Percentiles rank a stretch among this genome's conserved stretches.
Evolutionary conservation across 2,329 filamentous ascomycete species (phyloP).

Genomic region (Penicillium digitatum): DNA sequence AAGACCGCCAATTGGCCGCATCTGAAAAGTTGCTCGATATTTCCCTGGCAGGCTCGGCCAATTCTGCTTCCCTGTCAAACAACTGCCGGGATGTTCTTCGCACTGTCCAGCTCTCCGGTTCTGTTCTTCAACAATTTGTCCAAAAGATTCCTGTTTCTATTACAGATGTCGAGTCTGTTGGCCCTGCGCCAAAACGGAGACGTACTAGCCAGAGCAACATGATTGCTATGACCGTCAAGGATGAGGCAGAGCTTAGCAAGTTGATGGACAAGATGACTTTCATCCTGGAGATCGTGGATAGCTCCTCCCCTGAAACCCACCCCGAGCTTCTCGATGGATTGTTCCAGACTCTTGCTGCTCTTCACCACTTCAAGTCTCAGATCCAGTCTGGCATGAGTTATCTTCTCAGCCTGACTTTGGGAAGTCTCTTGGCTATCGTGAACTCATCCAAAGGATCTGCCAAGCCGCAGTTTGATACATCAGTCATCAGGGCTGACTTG

Average conservation of each 20-base stretch:
- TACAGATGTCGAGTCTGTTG: conserved; percentile 64
- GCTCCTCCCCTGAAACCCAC: conserved; percentile 69
- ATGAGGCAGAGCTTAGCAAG: conserved; percentile 62
- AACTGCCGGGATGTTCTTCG: conserved; percentile 63
- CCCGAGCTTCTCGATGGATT: conserved; percentile 70
- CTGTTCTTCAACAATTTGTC: conserved; percentile 68
- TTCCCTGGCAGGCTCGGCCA: conserved; percentile 30
- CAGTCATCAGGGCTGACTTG: conserved; percentile 79
- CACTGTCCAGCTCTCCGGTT: conserved; percentile 67
- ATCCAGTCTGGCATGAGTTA: conserved; percentile 86
- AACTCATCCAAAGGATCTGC: conserved; percentile 59
- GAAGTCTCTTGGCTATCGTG: conserved; percentile 78
- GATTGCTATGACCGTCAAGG: conserved; percentile 57
- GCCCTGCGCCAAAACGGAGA: conserved; percentile 72
- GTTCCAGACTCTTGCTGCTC: conserved; percentile 78
- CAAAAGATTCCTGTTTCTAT: conserved; percentile 68
- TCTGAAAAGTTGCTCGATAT: conserved; percentile 43
- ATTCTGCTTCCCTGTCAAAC: conserved; percentile 28
- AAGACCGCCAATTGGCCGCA: conserved; percentile 35
- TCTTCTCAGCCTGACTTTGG: conserved; percentile 77
- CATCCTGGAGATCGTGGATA: conserved; percentile 82
- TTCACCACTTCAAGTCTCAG: conserved; percentile 78
- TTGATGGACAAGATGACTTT: conserved; percentile 75
- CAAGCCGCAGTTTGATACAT: conserved; percentile 63
- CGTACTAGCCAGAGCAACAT: conserved; percentile 71